Percentiles rank a stretch among this genome's conserved stretches.
These are phyloP conservation scores for Amphirosellinia nigrospora DNA, from an alignment of 495 filamentous ascomycete species.

Conservation along the genomic window DNA sequence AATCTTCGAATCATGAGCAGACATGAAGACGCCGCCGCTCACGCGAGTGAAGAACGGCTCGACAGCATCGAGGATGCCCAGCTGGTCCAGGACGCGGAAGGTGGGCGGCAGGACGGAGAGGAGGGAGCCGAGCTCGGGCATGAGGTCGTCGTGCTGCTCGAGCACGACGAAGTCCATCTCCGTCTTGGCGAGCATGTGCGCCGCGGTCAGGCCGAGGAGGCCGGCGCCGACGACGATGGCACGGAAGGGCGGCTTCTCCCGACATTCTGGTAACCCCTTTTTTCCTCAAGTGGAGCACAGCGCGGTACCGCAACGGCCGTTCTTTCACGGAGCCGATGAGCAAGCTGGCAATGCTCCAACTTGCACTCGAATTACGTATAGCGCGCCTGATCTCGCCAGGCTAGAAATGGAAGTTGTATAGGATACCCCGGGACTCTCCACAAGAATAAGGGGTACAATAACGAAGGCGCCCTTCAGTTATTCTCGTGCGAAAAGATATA, in stretches of 20 bases:
- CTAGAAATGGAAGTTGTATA: neutral
- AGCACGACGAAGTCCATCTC: slow-evolving; percentile 61
- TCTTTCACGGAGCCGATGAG: neutral
- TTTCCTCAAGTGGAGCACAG: neutral
- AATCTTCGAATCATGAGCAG: slow-evolving; percentile 31
- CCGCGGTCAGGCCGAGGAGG: slow-evolving; percentile 56
- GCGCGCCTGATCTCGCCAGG: too few species aligned
- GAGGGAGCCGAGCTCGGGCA: neutral
- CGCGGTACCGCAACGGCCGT: neutral
- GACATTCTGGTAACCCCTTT: neutral
- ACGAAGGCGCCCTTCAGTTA: neutral
- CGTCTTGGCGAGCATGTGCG: slow-evolving; percentile 50
- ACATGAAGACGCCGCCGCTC: slow-evolving; percentile 29
- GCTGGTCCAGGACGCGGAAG: slow-evolving; percentile 57
- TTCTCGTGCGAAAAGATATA: neutral
- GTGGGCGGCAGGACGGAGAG: slow-evolving; percentile 18
- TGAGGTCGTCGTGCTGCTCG: slow-evolving; percentile 27
- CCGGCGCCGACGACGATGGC: slow-evolving; percentile 62
- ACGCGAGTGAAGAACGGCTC: slow-evolving; percentile 25
- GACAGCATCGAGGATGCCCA: slow-evolving; percentile 47
- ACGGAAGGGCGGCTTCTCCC: slow-evolving; percentile 41
- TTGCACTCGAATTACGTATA: neutral
- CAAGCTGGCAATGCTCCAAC: neutral
- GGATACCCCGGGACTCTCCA: neutral
- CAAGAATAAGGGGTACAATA: neutral